Percentiles rank a stretch among this genome's conserved stretches.
These are phyloP conservation scores for Apiotrichum siamense DNA, from an alignment of 1,284 basidiomycete genomes.

Conservation along the genomic window DNA sequence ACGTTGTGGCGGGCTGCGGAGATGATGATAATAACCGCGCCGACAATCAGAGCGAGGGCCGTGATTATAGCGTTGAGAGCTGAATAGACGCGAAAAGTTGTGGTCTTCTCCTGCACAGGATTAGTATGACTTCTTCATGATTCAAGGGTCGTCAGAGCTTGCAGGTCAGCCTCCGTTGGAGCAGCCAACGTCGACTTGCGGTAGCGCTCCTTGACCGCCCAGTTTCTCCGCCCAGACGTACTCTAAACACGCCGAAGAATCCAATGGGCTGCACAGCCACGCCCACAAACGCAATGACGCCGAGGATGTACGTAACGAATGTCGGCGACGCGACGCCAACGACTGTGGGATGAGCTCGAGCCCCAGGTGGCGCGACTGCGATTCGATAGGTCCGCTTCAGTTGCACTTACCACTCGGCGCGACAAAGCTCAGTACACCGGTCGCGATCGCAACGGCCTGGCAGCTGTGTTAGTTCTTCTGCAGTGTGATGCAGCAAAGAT, in stretches of 20 bases:
- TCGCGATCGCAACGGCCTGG: slow-evolving; percentile 57
- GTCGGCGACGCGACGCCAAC: slow-evolving; percentile 74
- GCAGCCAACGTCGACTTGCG: neutral
- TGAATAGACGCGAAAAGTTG: slow-evolving; percentile 67
- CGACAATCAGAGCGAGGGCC: slow-evolving; percentile 62
- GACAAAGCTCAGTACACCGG: slow-evolving; percentile 68
- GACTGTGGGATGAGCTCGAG: slow-evolving; percentile 52
- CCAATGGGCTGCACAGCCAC: slow-evolving; percentile 70
- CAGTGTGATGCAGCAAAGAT: neutral
- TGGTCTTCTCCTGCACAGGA: slow-evolving; percentile 62
- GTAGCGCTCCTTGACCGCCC: no score
- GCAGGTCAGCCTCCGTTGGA: neutral
- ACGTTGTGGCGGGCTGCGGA: slow-evolving; percentile 67
- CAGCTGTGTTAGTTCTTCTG: slow-evolving; percentile 1
- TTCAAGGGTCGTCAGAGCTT: no score
- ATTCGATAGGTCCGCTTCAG: no score
- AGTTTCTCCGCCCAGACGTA: no score
- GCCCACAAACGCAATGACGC: slow-evolving; percentile 64
- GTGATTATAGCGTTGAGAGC: slow-evolving; percentile 60
- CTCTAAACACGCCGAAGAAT: slow-evolving; percentile 71
- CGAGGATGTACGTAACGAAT: slow-evolving; percentile 68
- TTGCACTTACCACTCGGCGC: slow-evolving; percentile 54
- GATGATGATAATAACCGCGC: slow-evolving; percentile 71
- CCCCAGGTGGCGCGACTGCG: neutral
- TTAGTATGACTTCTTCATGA: no score